Conservation (phyloP, 2,329 filamentous ascomycete species). For the Epichloe uncinata region DNA sequence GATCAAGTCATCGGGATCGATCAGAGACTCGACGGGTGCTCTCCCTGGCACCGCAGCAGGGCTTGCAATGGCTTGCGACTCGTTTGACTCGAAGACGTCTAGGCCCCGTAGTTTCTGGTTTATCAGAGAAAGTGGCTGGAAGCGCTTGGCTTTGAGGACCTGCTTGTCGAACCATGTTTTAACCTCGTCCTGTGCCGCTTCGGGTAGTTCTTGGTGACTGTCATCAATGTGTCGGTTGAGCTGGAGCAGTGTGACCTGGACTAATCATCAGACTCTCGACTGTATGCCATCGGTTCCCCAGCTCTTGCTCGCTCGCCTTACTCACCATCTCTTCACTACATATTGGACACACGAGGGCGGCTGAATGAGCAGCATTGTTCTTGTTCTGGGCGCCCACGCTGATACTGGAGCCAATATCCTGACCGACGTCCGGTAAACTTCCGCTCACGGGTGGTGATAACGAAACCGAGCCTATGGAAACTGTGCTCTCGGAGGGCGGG, state of each 20-base stretch:
- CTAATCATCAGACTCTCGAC: not conserved
- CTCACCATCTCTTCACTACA: slow-evolving; percentile 94
- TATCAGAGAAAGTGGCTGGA: slow-evolving; percentile 79
- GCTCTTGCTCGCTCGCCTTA: not conserved
- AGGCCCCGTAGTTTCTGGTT: slow-evolving; percentile 90
- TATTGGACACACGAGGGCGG: slow-evolving; percentile 83
- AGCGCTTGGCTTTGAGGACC: slow-evolving; percentile 83
- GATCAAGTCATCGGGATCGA: slow-evolving; percentile 83
- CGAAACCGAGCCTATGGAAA: slow-evolving; percentile 61
- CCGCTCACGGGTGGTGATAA: slow-evolving; percentile 47
- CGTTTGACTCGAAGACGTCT: slow-evolving; percentile 89
- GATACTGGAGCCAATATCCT: slow-evolving; percentile 72
- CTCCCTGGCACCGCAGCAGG: slow-evolving; percentile 22
- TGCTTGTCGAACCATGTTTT: slow-evolving; percentile 96
- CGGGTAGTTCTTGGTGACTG: slow-evolving; percentile 76
- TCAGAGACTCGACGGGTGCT: slow-evolving; percentile 26
- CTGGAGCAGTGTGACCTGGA: slow-evolving; percentile 77
- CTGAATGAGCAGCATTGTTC: slow-evolving; percentile 34
- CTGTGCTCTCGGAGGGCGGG: slow-evolving; percentile 53
- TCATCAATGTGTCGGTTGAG: slow-evolving; percentile 81
- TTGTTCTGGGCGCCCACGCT: slow-evolving; percentile 47
- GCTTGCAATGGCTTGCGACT: slow-evolving; percentile 32
- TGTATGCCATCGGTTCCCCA: not conserved
- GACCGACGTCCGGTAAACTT: slow-evolving; percentile 54
- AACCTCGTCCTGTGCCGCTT: slow-evolving; percentile 81